These are phyloP conservation scores for Phaffomyces opuntiae DNA, from an alignment of 805 yeast genomes.

Conservation along the genomic window DNA sequence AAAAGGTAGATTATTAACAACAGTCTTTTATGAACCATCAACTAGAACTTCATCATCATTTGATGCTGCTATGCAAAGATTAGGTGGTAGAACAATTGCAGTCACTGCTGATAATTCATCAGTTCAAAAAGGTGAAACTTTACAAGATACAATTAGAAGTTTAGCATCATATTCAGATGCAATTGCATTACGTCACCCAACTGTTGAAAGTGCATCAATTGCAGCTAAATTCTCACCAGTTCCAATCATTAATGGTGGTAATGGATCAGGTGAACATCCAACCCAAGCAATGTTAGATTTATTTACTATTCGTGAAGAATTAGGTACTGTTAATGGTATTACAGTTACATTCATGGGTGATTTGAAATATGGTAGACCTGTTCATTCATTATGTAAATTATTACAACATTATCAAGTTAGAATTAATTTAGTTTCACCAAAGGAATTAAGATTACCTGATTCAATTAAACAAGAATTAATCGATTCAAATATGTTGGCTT, in stretches of 20 bases:
- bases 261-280: conserved; percentile 97
- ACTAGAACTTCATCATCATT: conserved; percentile 96
- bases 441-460: conserved; percentile 78
- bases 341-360: conserved; percentile 99
- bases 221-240: conserved; percentile 97
- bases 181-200: conserved; percentile 93
- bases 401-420: conserved; percentile 89
- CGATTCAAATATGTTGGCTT: conserved; percentile 59
- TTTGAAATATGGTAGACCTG: conserved; percentile 96
- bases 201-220: conserved; percentile 81
- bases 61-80: conserved; percentile 99
- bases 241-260: conserved; percentile 96
- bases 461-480: conserved; percentile 60
- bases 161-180: conserved; percentile 96
- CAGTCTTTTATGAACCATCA: conserved; percentile 97
- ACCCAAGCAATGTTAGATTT: conserved; percentile 96
- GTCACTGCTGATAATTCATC: conserved; percentile 84
- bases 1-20: conserved; percentile 85
- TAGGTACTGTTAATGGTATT: conserved; percentile 97
- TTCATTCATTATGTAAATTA: conserved; percentile 88
- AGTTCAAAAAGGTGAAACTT: conserved; percentile 95
- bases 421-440: conserved; percentile 86
- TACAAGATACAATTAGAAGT: conserved; percentile 94
- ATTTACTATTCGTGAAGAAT: conserved; percentile 97
- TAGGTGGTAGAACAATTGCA: conserved; percentile 95